Evolutionary conservation across 768 basidiomycete species (phyloP), one percentile per base, ranked within the genome.

Genomic region (Coprinopsis cinerea): DNA sequence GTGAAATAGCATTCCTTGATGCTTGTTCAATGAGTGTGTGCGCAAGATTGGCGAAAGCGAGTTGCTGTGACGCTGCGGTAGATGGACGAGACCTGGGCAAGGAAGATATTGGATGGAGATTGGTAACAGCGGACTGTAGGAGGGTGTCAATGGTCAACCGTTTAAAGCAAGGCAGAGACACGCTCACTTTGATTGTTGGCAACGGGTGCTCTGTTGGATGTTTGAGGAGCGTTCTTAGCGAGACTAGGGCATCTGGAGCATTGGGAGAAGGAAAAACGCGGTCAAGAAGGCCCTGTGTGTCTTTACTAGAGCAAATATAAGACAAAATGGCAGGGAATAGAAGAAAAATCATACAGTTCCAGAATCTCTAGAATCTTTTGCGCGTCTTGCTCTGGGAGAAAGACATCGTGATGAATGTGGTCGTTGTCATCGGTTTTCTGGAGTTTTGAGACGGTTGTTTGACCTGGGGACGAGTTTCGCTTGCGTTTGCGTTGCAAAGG

Each of bases 271-370:
- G 79, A 60, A 86, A 85, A 54, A 87, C 83, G 57, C 88, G 83
- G 72, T 91, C 88, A 9, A 92, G 79, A 3, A 92, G 71, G 41
- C 82, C 85, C 55, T 88, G 87, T 0, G 74, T 74, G 63, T 92
- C 89, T 53, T 80, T 67, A 57, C 85, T 87, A 60, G n/a, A 18
- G 37, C 41, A 53, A 4, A 30, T 37, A 57, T 55, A 46, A 55
- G 57, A 7, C 4, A 25, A 18, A 37, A 4, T 28, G 47, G 40
- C 25, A 20, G 35, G 37, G 22, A 11, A 41, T 5, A 46, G 34
- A 37, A 15, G 10, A 24, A 30, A 37, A 14, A 49, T 45, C 74
- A 52, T 53, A 83, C 82, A 71, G 67, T 56, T 78, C 71, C 49
- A 86, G 76, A 46, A 85, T 71, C 58, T 79, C 73, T 42, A 85